Base-by-base conservation (phyloP, 331 rosid genomes). In the Quercus phellos region DNA sequence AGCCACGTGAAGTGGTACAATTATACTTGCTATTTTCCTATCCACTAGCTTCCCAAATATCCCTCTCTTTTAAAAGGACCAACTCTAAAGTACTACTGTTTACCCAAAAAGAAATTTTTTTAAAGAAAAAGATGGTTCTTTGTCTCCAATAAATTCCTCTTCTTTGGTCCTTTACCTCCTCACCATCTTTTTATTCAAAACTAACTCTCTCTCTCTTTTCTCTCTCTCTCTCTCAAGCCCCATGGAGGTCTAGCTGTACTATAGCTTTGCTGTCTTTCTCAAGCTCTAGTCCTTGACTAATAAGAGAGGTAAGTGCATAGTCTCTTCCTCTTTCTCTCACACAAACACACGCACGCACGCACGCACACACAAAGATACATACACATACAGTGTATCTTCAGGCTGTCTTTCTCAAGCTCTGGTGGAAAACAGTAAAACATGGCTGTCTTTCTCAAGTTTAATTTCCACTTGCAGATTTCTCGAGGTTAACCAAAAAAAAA, bases 1-100 rank as follows among this genome's bases (percentile, higher is more conserved):
- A 78, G 80, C 90, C 96, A 94, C 94, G 94, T 92, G 96, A 92
- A 94, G 91, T 76, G 82, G 88, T 86, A 88, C 85, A 80, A 80
- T 63, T 64, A 79, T 17, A 61, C 77, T 78, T 85, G 19, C 78
- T 72, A 84, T 82, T 85, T 85, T 81, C 75, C 74, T 68, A 78
- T 87, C 95, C 93, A 90, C 91, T 84, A 84, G 80, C 82, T 81
- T 73, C 75, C 84, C 77, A 79, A 79, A 75, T 84, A 85, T 87
- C 79, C 68, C 74, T 77, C 83, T 11, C 53, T 46, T 69, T 38
- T 38, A 38, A 38, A 81, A 83, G 84, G 80, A 53, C 55, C 70
- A 46, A 50, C 70, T 61, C 26, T 24, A 24, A 74, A 84, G 26
- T 30, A 34, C 98, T 90, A 66, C 98, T 90, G 92, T 92, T 78